Conservation (phyloP, 768 basidiomycete genomes). For the Termitomyces heimii region DNA sequence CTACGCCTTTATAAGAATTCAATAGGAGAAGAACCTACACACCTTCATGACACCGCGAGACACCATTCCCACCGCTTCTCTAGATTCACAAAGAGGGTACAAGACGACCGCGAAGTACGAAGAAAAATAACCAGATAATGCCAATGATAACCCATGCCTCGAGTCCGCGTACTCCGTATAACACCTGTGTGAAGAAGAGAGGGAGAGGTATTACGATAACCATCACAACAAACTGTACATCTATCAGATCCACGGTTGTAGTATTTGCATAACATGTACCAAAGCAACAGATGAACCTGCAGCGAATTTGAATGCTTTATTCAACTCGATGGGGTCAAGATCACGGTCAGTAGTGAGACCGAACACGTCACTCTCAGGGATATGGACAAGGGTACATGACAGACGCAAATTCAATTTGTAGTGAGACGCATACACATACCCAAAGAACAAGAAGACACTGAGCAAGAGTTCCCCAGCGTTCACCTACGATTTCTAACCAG, state of each 20-base stretch:
- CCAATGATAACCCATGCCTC: constrained; percentile 79
- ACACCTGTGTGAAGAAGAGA: constrained; percentile 75
- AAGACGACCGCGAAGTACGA: constrained; percentile 73
- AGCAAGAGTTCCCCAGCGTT: constrained; percentile 73
- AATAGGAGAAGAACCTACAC: not conserved
- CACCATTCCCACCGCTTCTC: constrained; percentile 58
- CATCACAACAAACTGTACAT: constrained; percentile 48
- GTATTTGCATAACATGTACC: constrained; percentile 30
- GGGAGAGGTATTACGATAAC: constrained; percentile 79
- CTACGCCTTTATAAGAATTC: too few relatives aligned
- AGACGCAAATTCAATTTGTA: not conserved
- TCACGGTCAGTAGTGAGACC: constrained; percentile 40
- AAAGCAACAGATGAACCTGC: constrained; percentile 64
- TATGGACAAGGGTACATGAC: not conserved
- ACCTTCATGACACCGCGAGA: constrained; percentile 61
- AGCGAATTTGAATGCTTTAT: constrained; percentile 78
- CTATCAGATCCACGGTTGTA: not conserved
- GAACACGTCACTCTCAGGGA: constrained; percentile 27
- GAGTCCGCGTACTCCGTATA: constrained; percentile 60
- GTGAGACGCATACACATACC: constrained; percentile 29
- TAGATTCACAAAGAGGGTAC: constrained; percentile 84
- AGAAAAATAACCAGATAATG: constrained; percentile 78
- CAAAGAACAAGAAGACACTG: constrained; percentile 88
- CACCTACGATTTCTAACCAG: constrained; percentile 82
- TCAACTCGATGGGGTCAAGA: constrained; percentile 57